phyloP scores from a whole-genome alignment of 371 early-diverging fungal genomes.

The Rhizopus stolonifer region DNA sequence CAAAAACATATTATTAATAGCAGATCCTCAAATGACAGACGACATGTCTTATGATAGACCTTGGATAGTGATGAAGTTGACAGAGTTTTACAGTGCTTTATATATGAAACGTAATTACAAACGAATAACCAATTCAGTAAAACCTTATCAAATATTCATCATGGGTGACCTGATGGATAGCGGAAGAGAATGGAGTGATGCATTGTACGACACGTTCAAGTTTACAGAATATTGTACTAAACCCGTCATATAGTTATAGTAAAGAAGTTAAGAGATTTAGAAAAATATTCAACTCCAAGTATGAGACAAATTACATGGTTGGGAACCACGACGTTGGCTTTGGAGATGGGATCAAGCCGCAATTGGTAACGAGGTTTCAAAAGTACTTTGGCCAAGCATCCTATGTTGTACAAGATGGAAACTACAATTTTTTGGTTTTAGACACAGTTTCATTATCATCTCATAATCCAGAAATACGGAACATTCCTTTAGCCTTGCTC shows the following conservation, averaged over 20 bases:
- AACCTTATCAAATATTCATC: constrained; percentile 71
- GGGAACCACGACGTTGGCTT: constrained; percentile 96
- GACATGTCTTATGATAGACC: constrained; percentile 73
- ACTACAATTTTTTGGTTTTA: constrained; percentile 64
- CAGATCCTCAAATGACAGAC: constrained; percentile 94
- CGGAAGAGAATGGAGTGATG: constrained; percentile 76
- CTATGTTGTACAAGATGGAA: constrained; percentile 57
- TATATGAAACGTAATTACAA: constrained; percentile 83
- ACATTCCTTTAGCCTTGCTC: constrained; percentile 48
- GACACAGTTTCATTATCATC: constrained; percentile 79
- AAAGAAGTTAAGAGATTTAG: constrained; percentile 30
- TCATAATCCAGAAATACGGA: constrained; percentile 30
- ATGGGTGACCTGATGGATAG: constrained; percentile 92
- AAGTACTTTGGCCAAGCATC: constrained; percentile 69
- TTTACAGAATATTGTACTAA: too few relatives aligned
- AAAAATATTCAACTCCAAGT: constrained; percentile 26
- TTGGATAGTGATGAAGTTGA: constrained; percentile 48
- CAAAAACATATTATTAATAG: constrained; percentile 52
- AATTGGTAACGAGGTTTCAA: constrained; percentile 57
- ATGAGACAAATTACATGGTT: constrained; percentile 48
- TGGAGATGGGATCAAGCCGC: constrained; percentile 63
- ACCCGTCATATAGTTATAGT: constrained; percentile 1
- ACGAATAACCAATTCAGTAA: constrained; percentile 36
- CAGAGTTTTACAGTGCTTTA: constrained; percentile 79
- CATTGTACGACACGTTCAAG: constrained; percentile 33